Percentiles rank a stretch among this genome's conserved stretches.
Evolutionary conservation across 2,329 filamentous ascomycete genomes (phyloP).

Genomic region (Exserohilum turcica): DNA sequence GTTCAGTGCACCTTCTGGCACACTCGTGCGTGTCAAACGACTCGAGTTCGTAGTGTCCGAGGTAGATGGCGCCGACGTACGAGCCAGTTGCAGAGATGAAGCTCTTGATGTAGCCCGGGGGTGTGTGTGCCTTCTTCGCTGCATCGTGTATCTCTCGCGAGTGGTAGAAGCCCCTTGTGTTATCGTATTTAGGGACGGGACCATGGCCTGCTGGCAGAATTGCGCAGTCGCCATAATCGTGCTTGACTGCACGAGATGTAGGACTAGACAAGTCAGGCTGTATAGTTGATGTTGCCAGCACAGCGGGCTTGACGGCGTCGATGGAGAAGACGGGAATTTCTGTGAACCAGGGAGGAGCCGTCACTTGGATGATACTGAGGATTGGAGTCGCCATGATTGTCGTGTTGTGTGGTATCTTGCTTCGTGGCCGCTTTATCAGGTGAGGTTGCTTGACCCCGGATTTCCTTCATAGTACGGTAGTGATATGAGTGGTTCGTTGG

Average conservation of each 20-base stretch:
- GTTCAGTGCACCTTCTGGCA: neutral
- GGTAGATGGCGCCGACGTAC: neutral
- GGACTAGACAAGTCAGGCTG: neutral
- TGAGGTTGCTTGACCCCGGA: neutral
- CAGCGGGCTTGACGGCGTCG: neutral
- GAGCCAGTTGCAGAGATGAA: neutral
- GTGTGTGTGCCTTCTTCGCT: neutral
- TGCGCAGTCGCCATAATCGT: neutral
- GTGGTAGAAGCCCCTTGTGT: neutral
- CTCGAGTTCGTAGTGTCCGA: conserved; percentile 2
- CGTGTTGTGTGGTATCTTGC: neutral
- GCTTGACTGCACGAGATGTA: neutral
- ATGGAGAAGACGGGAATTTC: neutral
- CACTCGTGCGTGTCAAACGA: conserved; percentile 4
- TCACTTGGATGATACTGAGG: neutral
- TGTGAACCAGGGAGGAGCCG: neutral
- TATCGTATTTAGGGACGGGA: neutral
- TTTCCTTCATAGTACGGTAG: neutral
- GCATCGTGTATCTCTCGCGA: neutral
- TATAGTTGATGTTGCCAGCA: neutral
- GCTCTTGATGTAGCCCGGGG: neutral
- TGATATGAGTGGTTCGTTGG: neutral
- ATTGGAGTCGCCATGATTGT: neutral
- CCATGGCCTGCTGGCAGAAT: neutral
- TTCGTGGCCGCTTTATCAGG: neutral